Conservation (phyloP, 257 asterid genomes). For the Solanum rostratum region DNA sequence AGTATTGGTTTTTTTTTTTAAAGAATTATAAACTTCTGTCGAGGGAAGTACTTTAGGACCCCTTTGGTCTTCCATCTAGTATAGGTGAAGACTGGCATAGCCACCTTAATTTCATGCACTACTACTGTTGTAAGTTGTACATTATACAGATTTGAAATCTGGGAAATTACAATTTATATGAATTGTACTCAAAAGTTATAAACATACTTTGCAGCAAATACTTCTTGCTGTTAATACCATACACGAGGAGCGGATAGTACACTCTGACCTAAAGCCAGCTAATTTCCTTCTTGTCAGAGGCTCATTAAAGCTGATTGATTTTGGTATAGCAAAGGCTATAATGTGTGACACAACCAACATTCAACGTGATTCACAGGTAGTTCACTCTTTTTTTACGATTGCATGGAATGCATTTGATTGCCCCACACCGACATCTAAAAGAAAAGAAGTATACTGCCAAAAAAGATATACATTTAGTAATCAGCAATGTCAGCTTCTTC, state of each 20-base stretch:
- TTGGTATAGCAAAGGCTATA: slow-evolving; percentile 97
- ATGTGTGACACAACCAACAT: slow-evolving; percentile 96
- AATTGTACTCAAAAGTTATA: not conserved
- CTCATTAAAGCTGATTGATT: slow-evolving; percentile 90
- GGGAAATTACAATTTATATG: not conserved
- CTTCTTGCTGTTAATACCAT: slow-evolving; percentile 90
- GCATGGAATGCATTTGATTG: not conserved
- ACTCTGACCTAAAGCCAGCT: slow-evolving; percentile 99
- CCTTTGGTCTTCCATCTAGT: not conserved
- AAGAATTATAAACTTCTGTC: not conserved
- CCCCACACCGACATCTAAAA: not conserved
- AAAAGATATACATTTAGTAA: not conserved
- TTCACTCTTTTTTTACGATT: not conserved
- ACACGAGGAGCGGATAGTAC: slow-evolving; percentile 97
- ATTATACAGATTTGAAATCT: not conserved
- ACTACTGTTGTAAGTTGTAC: not conserved
- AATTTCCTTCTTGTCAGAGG: slow-evolving; percentile 96
- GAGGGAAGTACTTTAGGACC: not conserved
- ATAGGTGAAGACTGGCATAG: not conserved
- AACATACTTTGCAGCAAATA: slow-evolving; percentile 59
- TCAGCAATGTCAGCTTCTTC: not conserved
- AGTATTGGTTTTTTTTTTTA: not conserved
- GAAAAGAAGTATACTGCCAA: not conserved
- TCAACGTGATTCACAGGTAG: slow-evolving; percentile 97
- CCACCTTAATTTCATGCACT: not conserved